Evolutionary conservation across 2,329 filamentous ascomycete genomes (phyloP), one percentile per base, ranked within the genome.

Genomic region (Microdochium paspali): DNA sequence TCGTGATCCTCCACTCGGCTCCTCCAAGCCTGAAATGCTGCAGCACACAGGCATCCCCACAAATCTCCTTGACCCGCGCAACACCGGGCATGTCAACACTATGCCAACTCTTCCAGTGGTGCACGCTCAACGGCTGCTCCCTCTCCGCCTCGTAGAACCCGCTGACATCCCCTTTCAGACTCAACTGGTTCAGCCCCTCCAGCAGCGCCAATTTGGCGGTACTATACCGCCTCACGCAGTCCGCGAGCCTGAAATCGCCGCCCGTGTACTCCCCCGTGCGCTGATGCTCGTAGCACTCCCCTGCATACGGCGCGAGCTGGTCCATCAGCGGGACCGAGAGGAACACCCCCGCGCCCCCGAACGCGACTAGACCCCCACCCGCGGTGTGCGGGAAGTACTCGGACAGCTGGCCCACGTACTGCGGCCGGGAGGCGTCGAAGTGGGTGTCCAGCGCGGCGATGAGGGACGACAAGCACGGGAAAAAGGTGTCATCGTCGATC

Each of bases 401-500:
- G 35, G 67, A 67, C 23, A 71, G 48, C 24, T 64, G 61, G 18
- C 69, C 69, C 24, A 72, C 56, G 50, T 71, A 72, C 52, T 63
- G 58, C 25, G 62, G 58, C 43, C 65, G 51, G 1, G 59, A 56
- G 44, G 66, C 53, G 49, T 71, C 65, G 52, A 69, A 70, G 30
- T 61, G 35, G 3, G 35, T 53, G 18, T 48, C 52, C 15, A 71
- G 56, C 39, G 63, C 63, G 18, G 61, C 54, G 13, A 67, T 56
- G 9, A 71, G 51, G 10, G 57, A 57, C 10, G 61, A 28, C 58
- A 72, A 66, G 28, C 66, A 68, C 15, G 61, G 54, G 57, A 71
- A 71, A 50, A 72, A 71, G 1, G 69, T 72, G 47, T 72, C 69
- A 47, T 72, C 68, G 48, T 71, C 68, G 45, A 71, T 68, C 45